Base-by-base conservation (phyloP, 768 basidiomycete genomes). In the button mushroom (Agaricus bisporus) region DNA sequence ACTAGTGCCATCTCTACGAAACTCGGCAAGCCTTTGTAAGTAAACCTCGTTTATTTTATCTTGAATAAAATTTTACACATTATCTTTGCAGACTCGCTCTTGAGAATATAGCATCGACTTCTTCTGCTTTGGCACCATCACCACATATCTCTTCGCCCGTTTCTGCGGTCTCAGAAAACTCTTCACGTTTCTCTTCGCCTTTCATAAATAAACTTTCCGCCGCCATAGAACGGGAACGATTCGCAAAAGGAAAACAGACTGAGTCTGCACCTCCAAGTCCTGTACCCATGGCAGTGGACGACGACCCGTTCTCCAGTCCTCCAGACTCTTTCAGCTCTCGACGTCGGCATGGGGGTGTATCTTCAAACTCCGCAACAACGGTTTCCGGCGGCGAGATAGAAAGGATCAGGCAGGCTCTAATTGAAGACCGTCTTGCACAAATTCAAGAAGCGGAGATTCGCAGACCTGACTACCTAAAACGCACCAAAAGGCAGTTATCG, bases 381-480 rank as follows among this genome's bases (percentile, higher is more conserved):
- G 59, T 64, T 15, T 61, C 71, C 0, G 81, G 80, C 41, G 78
- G 77, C 28, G 85, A 87, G 61, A 73, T 84, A 63, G 75, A 79
- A 48, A 77, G 80, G 37, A 81, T 87, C 46, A 78, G 79, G 26
- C 75, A 77, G 44, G 75, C 77, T 25, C 70, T 77, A 61, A 65
- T 75, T 14, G 76, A 81, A 58, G 79, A 78, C 37, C 73, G 74
- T 51, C 63, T 78, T 11, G 70, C 73, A 1, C 76, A 77, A 28
- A 61, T 75, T 28, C 74, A 73, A 49, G 80, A 82, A 62, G 70
- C 75, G 9, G 87, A 90, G 64, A 76, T 68, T 35, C 80, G 79
- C 12, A 76, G 86, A 37, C 87, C 87, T 1, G 88, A 89, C 6
- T 90, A 89, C 63, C 70, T 88, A 39, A 80, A 79, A 62, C 80